A percentile compares a stretch with the other conserved stretches of the same genome.
These are phyloP conservation scores for Botrytis cinerea DNA, from an alignment of 2,329 filamentous ascomycete genomes.

Conservation along the genomic window DNA sequence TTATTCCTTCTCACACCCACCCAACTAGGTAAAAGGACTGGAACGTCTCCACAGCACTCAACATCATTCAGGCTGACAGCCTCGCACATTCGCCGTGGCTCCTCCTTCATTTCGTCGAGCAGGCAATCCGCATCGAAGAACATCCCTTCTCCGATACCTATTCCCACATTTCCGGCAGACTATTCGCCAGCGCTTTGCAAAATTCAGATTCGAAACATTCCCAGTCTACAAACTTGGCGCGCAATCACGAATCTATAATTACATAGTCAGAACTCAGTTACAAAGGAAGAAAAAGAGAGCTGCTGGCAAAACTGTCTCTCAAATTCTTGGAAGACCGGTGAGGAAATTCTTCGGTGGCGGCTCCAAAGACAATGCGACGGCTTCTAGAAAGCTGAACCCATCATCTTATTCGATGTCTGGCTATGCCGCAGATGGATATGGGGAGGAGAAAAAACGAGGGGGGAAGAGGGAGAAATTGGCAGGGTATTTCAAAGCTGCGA, in stretches of 20 bases:
- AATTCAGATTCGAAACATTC: constrained; percentile 73
- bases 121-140: constrained; percentile 18
- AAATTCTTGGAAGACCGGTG: constrained; percentile 37
- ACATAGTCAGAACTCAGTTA: constrained; percentile 66
- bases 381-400: constrained; percentile 35
- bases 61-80: background rate
- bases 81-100: constrained; percentile 23
- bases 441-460: constrained; percentile 57
- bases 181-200: constrained; percentile 32
- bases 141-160: constrained; percentile 30
- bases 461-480: constrained; percentile 77
- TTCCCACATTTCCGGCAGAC: constrained; percentile 26
- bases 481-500: constrained; percentile 69
- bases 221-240: constrained; percentile 69
- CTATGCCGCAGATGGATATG: constrained; percentile 38
- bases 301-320: constrained; percentile 40
- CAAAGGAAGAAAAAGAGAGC: constrained; percentile 51
- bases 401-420: constrained; percentile 42
- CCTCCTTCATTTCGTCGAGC: constrained; percentile 29
- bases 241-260: constrained; percentile 76
- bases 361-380: constrained; percentile 43
- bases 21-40: constrained; percentile 2
- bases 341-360: constrained; percentile 41
- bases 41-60: background rate
- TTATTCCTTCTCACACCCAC: background rate